These are phyloP conservation scores for Beverwykella pulmonaria DNA, from an alignment of 495 filamentous ascomycete species.

Conservation along the genomic window DNA sequence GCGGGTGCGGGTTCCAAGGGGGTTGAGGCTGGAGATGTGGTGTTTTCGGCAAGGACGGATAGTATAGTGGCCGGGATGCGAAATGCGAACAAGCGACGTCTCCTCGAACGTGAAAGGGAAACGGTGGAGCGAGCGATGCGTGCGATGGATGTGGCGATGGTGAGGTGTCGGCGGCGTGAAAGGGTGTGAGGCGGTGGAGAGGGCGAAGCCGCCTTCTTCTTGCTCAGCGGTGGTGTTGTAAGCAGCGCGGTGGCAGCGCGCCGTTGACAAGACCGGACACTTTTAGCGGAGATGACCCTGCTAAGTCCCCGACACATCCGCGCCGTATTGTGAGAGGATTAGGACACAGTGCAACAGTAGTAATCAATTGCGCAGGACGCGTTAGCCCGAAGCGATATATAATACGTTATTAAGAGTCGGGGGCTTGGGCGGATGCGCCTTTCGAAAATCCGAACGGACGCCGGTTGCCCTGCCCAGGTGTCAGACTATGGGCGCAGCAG, in stretches of 20 bases:
- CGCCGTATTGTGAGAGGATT: neutral
- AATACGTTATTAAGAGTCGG: neutral
- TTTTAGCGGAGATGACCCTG: neutral
- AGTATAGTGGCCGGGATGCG: conserved; percentile 6
- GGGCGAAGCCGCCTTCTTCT: neutral
- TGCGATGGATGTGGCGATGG: neutral
- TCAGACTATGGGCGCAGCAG: conserved; percentile 9
- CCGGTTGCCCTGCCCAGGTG: neutral
- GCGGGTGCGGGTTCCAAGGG: conserved; percentile 15
- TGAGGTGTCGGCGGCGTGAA: neutral
- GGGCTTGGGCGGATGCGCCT: neutral
- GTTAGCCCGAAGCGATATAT: neutral
- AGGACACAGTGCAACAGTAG: neutral
- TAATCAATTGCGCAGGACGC: neutral
- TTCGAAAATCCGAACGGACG: neutral
- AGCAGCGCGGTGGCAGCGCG: conserved; percentile 9
- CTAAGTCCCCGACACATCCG: neutral
- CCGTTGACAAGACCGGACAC: neutral
- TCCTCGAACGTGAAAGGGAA: neutral
- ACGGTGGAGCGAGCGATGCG: conserved; percentile 2
- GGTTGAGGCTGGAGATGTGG: conserved; percentile 15
- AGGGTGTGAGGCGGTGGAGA: neutral
- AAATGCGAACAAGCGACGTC: conserved; percentile 24
- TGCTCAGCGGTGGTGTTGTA: neutral
- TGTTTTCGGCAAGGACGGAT: conserved; percentile 26